Conservation (phyloP, 345 rosid genomes). For the Litchi chinensis region DNA sequence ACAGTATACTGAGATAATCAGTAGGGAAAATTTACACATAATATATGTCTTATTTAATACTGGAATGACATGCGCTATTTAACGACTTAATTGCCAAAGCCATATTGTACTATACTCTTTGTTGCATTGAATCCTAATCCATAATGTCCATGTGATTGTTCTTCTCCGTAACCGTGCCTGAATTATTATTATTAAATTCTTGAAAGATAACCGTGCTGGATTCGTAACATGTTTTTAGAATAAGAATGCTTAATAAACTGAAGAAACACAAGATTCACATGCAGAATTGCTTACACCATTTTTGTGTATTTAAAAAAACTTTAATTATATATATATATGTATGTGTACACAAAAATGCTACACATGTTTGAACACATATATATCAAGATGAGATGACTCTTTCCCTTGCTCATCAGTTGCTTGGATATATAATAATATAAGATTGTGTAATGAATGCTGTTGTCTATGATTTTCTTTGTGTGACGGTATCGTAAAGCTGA, state of each 20-base stretch:
- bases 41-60: not conserved
- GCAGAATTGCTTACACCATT: no score
- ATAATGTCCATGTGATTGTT: not conserved
- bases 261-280: no score
- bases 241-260: no score
- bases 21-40: not conserved
- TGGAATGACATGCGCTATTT: not conserved
- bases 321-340: no score
- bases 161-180: not conserved
- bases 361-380: not conserved
- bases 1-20: not conserved
- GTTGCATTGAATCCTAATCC: not conserved
- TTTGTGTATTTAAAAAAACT: no score
- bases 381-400: not conserved
- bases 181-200: no score
- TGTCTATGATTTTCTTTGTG: not conserved
- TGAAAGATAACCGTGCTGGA: no score
- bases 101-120: not conserved
- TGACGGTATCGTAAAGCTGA: not conserved
- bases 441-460: not conserved
- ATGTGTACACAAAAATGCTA: not conserved
- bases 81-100: not conserved
- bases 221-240: no score
- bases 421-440: not conserved
- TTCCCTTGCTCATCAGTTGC: not conserved